Conservation (phyloP, 768 basidiomycete species). For the Trametes meyenii region DNA sequence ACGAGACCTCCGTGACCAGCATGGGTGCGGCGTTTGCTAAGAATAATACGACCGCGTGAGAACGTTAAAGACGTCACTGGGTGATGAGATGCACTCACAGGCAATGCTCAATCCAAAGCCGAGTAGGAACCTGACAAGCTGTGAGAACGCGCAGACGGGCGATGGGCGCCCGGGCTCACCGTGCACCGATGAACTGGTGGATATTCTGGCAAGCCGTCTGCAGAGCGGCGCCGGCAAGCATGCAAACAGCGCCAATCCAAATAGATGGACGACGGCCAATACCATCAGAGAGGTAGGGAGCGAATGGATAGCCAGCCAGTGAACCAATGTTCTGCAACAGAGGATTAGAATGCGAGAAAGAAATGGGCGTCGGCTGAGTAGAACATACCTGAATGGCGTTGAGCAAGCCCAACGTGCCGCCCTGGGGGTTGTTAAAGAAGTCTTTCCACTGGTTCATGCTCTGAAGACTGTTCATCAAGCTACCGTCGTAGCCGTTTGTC, state of each 20-base stretch:
- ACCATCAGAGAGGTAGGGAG: conserved; percentile 72
- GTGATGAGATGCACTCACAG: conserved; percentile 36
- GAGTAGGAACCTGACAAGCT: conserved; percentile 55
- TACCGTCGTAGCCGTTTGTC: conserved; percentile 76
- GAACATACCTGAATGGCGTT: conserved; percentile 69
- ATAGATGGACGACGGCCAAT: conserved; percentile 69
- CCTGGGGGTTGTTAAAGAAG: conserved; percentile 60
- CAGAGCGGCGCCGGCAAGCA: conserved; percentile 66
- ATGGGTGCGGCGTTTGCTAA: conserved; percentile 75
- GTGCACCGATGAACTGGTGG: conserved; percentile 81
- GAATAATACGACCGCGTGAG: conserved; percentile 30
- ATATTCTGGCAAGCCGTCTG: conserved; percentile 75
- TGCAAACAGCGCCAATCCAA: conserved; percentile 70
- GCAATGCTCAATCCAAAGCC: conserved; percentile 80
- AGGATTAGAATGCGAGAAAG: neutral
- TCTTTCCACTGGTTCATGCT: conserved; percentile 61
- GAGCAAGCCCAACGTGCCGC: conserved; percentile 63
- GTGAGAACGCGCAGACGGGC: conserved; percentile 1
- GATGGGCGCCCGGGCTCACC: conserved; percentile 40
- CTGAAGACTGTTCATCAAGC: conserved; percentile 83
- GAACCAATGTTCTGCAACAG: conserved; percentile 66
- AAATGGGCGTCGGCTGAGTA: neutral
- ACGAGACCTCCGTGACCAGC: conserved; percentile 84
- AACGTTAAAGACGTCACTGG: conserved; percentile 2
- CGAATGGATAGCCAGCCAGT: conserved; percentile 68